These are phyloP conservation scores for Harrya chromipes DNA, from an alignment of 768 basidiomycete species.

Conservation along the genomic window DNA sequence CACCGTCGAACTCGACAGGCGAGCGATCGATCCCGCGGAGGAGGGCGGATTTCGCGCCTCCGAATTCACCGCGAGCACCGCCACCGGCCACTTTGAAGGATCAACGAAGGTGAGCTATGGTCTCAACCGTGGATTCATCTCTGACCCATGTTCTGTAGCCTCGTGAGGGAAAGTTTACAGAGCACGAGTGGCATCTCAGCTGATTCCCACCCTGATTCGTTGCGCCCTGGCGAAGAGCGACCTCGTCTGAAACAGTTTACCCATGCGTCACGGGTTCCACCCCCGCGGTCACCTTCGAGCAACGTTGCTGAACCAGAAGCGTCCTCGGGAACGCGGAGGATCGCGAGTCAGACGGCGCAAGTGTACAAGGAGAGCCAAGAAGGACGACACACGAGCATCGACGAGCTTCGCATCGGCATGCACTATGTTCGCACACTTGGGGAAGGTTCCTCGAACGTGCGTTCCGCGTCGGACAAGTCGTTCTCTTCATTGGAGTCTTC, in stretches of 20 bases:
- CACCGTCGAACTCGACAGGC: slow-evolving; percentile 64
- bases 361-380: slow-evolving; percentile 43
- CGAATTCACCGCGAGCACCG: slow-evolving; percentile 40
- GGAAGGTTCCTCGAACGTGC: slow-evolving; percentile 39
- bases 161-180: slow-evolving; percentile 52
- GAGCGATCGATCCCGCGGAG: slow-evolving; percentile 64
- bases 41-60: slow-evolving; percentile 67
- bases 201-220: slow-evolving; percentile 31
- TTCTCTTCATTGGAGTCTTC: slow-evolving; percentile 66
- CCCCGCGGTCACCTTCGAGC: slow-evolving; percentile 45
- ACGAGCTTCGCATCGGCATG: slow-evolving; percentile 67
- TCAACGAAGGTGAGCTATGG: slow-evolving; percentile 21
- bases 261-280: slow-evolving; percentile 61
- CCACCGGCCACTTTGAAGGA: slow-evolving; percentile 19
- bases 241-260: slow-evolving; percentile 74
- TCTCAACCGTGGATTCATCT: not conserved
- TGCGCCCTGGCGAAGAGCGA: slow-evolving; percentile 34
- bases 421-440: slow-evolving; percentile 71
- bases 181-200: slow-evolving; percentile 39
- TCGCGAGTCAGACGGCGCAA: slow-evolving; percentile 64
- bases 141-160: slow-evolving; percentile 33
- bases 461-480: slow-evolving; percentile 41
- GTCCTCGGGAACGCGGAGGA: slow-evolving; percentile 35
- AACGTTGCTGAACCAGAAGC: slow-evolving; percentile 18
- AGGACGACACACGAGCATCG: slow-evolving; percentile 43